Evolutionary conservation across 192 early-diverging fungal species (phyloP), one percentile per base, ranked within the genome.

Genomic region (Coemansia sp.): DNA sequence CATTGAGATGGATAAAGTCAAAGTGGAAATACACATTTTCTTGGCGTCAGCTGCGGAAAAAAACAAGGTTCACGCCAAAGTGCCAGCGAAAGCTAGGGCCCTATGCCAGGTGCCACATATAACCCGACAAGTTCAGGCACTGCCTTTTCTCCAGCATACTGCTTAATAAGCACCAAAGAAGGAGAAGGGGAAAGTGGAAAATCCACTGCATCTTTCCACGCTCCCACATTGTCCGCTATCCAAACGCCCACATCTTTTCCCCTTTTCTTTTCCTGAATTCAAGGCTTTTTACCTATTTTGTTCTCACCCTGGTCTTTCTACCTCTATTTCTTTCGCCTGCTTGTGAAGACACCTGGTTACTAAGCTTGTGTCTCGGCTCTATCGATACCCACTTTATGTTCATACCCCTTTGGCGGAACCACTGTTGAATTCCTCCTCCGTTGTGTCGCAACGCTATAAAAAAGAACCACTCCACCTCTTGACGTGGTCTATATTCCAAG

Each of bases 201-300:
- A 47, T 47, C 45, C n/a, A 26, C 23, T 26, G 23, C 18, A 28
- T 28, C 45, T 47, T 46, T 11, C 23, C 23, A 26, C 23, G 12
- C n/a, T 18, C 30, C 45, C 45, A 14, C 45, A 45, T 45, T 47
- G 23, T 47, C 23, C n/a, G 23, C 23, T 47, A n/a, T 47, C 11
- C 44, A 26, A 45, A 21, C 18, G 44, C 44, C 45, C 45, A 28
- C 45, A 47, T 47, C 45, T 47, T 47, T 47, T 47, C 23, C 20
- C 26, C 23, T 28, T 18, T 47, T 28, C 30, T 47, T 15, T 14
- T 47, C 20, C n/a, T 21, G 10, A 47, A 47, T 47, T 47, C 45
- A 47, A 18, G 23, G 15, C 14, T 5, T 20, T 28, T 26, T 23
- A 11, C 37, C 9, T 12, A n/a, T 10, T n/a, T 45, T 45, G n/a